A percentile compares a stretch with the other conserved stretches of the same genome.
Evolutionary conservation across 805 yeast species (phyloP).

Genomic region (Starmerella gropengiesseri): DNA sequence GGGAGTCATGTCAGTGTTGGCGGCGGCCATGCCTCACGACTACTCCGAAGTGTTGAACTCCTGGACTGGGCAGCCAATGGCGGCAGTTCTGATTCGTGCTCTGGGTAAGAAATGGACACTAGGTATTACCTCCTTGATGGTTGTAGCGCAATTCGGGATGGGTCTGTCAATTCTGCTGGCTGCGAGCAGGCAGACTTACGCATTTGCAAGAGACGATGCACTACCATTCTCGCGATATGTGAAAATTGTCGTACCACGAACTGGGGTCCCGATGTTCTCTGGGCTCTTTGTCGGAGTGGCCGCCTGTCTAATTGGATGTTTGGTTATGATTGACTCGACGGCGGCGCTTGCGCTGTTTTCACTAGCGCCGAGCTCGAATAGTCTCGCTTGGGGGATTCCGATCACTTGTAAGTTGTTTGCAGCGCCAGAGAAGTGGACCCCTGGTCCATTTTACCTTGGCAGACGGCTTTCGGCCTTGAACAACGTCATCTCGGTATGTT

Average conservation of each 20-base stretch:
- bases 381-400: slow-evolving; percentile 54
- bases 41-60: slow-evolving; percentile 34
- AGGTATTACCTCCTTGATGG: slow-evolving; percentile 48
- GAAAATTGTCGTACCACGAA: slow-evolving; percentile 43
- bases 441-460: slow-evolving; percentile 61
- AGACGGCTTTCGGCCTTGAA: slow-evolving; percentile 35
- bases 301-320: slow-evolving; percentile 42
- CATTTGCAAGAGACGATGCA: slow-evolving; percentile 67
- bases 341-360: slow-evolving; percentile 61
- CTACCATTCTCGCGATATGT: slow-evolving; percentile 49
- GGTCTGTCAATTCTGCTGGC: slow-evolving; percentile 54
- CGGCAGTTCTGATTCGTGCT: slow-evolving; percentile 51
- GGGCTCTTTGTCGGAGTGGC: slow-evolving; percentile 43
- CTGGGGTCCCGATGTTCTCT: slow-evolving; percentile 59
- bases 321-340: slow-evolving; percentile 46
- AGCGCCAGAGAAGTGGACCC: slow-evolving; percentile 29
- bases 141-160: slow-evolving; percentile 55
- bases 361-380: slow-evolving; percentile 50
- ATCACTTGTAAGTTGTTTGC: slow-evolving; percentile 40
- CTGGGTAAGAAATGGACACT: slow-evolving; percentile 57
- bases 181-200: slow-evolving; percentile 61
- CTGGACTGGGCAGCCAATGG: slow-evolving; percentile 47
- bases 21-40: slow-evolving; percentile 33
- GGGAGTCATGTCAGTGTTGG: slow-evolving; percentile 41
- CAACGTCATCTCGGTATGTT: slow-evolving; percentile 39